Base-by-base conservation (phyloP, 345 rosid genomes). In the Boechera divaricarpa region DNA sequence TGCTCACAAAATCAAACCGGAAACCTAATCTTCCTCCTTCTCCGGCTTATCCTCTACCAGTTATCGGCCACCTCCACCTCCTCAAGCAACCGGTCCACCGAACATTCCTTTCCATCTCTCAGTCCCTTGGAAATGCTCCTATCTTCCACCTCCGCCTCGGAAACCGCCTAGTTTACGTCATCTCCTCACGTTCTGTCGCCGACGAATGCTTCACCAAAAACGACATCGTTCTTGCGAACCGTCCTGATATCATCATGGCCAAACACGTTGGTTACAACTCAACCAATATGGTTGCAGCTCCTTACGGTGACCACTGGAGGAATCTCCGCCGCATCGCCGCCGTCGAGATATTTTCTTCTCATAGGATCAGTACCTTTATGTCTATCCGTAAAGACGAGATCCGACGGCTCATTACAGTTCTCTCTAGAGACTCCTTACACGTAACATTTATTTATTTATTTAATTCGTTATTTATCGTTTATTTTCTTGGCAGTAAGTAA, bases 241-340 rank as follows among this genome's bases (percentile, higher is more conserved):
- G 93, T 16, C 86, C 88, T 2, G 39, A 44, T 16, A n/a, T 77
- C 24, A 48, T 83, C 7, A 10, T 71, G 0, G 73, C 81, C 4
- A 79, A 82, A 61, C 47, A 83, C 67, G 52, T 85, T 0, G 85
- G 65, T 42, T 87, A 87, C 74, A 77, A 85, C 73, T 11, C 64
- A 69, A 80, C 87, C 63, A 67, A 78, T 36, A 18, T 85, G 31
- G 53, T 48, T 1, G 2, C 44, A 5, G 66, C 88, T 0, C 52
- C 85, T n/a, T 84, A 87, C 55, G 88, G 90, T 0, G 83, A 84
- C 58, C 84, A 82, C 45, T 86, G 92, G 92, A 84, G 90, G 63
- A 88, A 88, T 75, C 87, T 83, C 6, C 88, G 90, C 51, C 85
- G 86, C 62, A 78, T 85, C 32, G 64, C 82, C 35, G 63, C 83